These are phyloP conservation scores for Citrus reticulata DNA, from an alignment of 345 rosid genomes.

Conservation along the genomic window DNA sequence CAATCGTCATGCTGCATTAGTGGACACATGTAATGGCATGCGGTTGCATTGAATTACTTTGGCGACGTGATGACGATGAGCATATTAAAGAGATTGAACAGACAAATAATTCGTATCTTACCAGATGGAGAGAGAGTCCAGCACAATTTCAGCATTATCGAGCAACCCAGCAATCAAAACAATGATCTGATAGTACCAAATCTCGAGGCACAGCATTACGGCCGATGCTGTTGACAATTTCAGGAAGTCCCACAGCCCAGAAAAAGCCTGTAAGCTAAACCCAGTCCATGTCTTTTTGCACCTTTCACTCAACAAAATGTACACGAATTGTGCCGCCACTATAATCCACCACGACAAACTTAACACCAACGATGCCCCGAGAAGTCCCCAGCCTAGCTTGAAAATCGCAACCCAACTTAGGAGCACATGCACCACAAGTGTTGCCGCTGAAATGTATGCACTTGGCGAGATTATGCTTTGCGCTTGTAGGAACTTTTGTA, in stretches of 20 bases:
- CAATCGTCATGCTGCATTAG: slow-evolving; percentile 50
- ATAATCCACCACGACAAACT: slow-evolving; percentile 66
- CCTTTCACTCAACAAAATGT: slow-evolving; percentile 38
- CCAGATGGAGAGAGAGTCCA: slow-evolving; percentile 42
- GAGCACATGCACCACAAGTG: slow-evolving; percentile 25
- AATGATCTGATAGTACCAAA: slow-evolving; percentile 57
- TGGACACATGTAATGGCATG: neutral
- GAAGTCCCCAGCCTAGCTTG: slow-evolving; percentile 39
- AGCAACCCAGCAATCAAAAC: slow-evolving; percentile 65
- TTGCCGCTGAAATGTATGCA: slow-evolving; percentile 47
- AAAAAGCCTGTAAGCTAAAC: slow-evolving; percentile 46
- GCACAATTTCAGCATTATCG: slow-evolving; percentile 45
- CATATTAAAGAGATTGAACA: too few relatives aligned
- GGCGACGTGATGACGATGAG: slow-evolving; percentile 28
- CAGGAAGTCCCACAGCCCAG: slow-evolving; percentile 45
- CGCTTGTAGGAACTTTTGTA: slow-evolving; percentile 61
- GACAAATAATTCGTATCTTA: too few relatives aligned
- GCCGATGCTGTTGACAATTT: slow-evolving; percentile 60
- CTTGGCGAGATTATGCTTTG: slow-evolving; percentile 63
- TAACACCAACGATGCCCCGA: slow-evolving; percentile 43
- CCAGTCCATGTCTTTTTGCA: slow-evolving; percentile 58
- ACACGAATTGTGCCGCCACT: slow-evolving; percentile 45
- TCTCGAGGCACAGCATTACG: slow-evolving; percentile 58
- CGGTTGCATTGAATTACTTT: too few relatives aligned
- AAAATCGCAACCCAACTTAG: slow-evolving; percentile 52